Evolutionary conservation across 1,284 basidiomycete genomes (phyloP), one percentile per base, ranked within the genome.

Genomic region (Leccinum pseudoinsigne): DNA sequence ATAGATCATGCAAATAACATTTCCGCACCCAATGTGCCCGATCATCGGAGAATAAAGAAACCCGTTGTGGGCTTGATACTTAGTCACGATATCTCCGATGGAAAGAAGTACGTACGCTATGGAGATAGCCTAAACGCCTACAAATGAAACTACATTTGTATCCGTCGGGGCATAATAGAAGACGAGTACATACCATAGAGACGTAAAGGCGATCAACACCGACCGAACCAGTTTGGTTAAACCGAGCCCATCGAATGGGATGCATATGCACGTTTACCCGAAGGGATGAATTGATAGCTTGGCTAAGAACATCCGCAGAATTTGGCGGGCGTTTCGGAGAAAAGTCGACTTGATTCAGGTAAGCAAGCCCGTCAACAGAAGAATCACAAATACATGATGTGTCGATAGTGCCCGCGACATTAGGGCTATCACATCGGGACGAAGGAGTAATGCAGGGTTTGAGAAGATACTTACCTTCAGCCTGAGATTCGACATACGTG

Each of bases 71-170:
- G 38, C 38, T 55, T 60, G 50, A 58, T 40, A 31, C 53, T 55
- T 55, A 38, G 64, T 57, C 54, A 58, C 62, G 58, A 57, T 62
- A 61, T 60, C 34, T 54, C 63, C 66, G 62, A 60, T 57, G 8
- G 12, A 59, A 54, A 65, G 67, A 69, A 63, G 60, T 68, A 72
- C 68, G 68, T 68, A 73, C 57, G 21, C 12, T 62, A 59, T 68
- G 68, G 62, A 70, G 66, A 68, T 64, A 61, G 63, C 45, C 62
- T 28, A 28, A 59, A 40, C 36, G 55, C 57, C 40, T 62, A 57
- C 62, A 62, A 55, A 63, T 61, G 40, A 64, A 62, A 34, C 23
- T 56, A 57, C 5, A 28, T 12, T 56, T 61, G 53, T 55, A 55
- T 63, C 57, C 57, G 42, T 50, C 55, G n/a, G 23, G 51, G 12